Evolutionary conservation across 208 protist species (phyloP).

Genomic region (Crithidia thermophila): DNA sequence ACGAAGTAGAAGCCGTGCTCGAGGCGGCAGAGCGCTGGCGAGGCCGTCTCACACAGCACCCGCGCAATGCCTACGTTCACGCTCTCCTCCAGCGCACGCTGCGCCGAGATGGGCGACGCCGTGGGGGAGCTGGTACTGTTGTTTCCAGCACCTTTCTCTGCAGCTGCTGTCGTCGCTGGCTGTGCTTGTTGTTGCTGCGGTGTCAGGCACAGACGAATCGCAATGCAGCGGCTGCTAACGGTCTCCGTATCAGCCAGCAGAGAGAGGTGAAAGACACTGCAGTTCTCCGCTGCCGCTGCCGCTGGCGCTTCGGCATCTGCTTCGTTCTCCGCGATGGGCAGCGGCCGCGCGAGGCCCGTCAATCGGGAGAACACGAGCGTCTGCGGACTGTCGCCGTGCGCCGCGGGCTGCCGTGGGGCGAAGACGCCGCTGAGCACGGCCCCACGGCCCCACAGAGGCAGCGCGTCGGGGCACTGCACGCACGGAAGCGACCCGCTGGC

Average conservation of each 20-base stretch:
- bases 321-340: constrained; percentile 5
- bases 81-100: constrained; percentile 12
- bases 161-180: neutral
- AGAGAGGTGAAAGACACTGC: constrained; percentile 8
- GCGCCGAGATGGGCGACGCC: neutral
- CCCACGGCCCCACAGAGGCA: constrained; percentile 28
- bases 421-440: constrained; percentile 12
- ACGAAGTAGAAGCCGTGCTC: constrained; percentile 58
- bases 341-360: constrained; percentile 25
- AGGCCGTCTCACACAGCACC: constrained; percentile 19
- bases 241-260: constrained; percentile 38
- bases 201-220: constrained; percentile 27
- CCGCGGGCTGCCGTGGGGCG: constrained; percentile 14
- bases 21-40: constrained; percentile 20
- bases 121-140: neutral
- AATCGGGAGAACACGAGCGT: constrained; percentile 35
- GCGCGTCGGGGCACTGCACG: constrained; percentile 11
- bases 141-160: neutral
- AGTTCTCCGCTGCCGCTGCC: neutral
- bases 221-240: constrained; percentile 29
- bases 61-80: constrained; percentile 32
- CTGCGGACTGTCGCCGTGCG: constrained; percentile 24
- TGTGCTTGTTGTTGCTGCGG: too few relatives aligned
- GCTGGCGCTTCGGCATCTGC: neutral
- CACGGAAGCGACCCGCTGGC: constrained; percentile 16